A percentile compares a stretch with the other conserved stretches of the same genome.
Evolutionary conservation across 768 basidiomycete species (phyloP).

Genomic region (Mrakia blollopis): DNA sequence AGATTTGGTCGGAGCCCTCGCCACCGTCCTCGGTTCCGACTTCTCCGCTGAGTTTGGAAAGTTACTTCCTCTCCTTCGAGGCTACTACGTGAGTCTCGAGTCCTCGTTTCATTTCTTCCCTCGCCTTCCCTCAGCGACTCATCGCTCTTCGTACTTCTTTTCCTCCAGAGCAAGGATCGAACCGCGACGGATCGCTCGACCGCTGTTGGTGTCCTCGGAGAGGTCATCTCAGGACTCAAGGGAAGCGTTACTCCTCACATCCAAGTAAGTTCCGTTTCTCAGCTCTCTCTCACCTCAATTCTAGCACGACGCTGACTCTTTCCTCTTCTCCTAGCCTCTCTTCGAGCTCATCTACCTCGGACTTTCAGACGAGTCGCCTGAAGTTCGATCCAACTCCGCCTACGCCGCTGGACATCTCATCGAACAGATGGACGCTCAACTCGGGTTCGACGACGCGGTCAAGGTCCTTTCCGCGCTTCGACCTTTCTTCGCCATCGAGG

Average conservation of each 20-base stretch:
- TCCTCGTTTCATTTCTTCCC: background rate
- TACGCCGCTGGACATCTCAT: slow-evolving; percentile 89
- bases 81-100: slow-evolving; percentile 66
- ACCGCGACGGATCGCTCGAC: slow-evolving; percentile 87
- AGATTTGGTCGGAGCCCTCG: slow-evolving; percentile 85
- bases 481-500: slow-evolving; percentile 66
- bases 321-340: slow-evolving; percentile 49
- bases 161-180: slow-evolving; percentile 60
- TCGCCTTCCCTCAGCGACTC: background rate
- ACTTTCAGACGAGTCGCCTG: slow-evolving; percentile 73
- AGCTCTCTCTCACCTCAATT: background rate
- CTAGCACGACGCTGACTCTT: background rate
- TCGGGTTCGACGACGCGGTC: slow-evolving; percentile 55
- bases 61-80: slow-evolving; percentile 85
- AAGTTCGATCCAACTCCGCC: slow-evolving; percentile 92
- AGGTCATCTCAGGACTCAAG: slow-evolving; percentile 91
- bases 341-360: slow-evolving; percentile 79
- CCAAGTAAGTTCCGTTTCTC: slow-evolving; percentile 41
- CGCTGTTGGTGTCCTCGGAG: slow-evolving; percentile 86
- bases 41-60: slow-evolving; percentile 73
- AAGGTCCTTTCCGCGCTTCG: slow-evolving; percentile 71
- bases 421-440: slow-evolving; percentile 63
- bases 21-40: slow-evolving; percentile 72
- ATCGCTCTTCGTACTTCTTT: no score
- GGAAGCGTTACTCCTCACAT: slow-evolving; percentile 77